Percentiles rank a stretch among this genome's conserved stretches.
Conservation (phyloP, 2,329 filamentous ascomycete species). For the Monilinia laxa region DNA sequence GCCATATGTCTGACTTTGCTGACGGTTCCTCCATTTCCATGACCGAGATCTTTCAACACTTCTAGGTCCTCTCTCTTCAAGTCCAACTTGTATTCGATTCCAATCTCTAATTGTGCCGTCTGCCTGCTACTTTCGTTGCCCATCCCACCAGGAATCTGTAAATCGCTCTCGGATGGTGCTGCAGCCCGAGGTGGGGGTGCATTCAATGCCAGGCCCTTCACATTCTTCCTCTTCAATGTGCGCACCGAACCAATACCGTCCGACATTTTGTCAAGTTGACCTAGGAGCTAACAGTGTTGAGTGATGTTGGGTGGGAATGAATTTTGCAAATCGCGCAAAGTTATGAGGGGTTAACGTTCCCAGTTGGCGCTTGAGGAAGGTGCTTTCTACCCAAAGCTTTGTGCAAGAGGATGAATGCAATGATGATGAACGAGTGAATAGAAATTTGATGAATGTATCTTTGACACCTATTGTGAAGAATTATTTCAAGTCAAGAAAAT, state of each 20-base stretch:
- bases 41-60: conserved; percentile 89
- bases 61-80: conserved; percentile 88
- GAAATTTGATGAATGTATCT: background rate
- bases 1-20: conserved; percentile 96
- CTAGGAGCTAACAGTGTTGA: conserved; percentile 5
- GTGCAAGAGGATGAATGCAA: conserved; percentile 5
- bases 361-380: conserved; percentile 20
- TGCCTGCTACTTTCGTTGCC: conserved; percentile 56
- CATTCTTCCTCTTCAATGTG: conserved; percentile 98
- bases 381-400: conserved; percentile 13
- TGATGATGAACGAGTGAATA: background rate
- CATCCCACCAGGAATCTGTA: conserved; percentile 61
- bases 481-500: background rate
- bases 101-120: conserved; percentile 81
- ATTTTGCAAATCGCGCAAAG: conserved; percentile 21
- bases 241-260: conserved; percentile 60
- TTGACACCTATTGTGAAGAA: conserved; percentile 1
- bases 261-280: conserved; percentile 49
- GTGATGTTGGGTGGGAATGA: background rate
- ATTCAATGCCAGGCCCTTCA: conserved; percentile 89
- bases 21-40: conserved; percentile 95
- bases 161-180: conserved; percentile 70
- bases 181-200: conserved; percentile 71
- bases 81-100: conserved; percentile 94
- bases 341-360: conserved; percentile 9